Evolutionary conservation across 768 basidiomycete species (phyloP), one percentile per base, ranked within the genome.

Genomic region (Paxillus rubicundulus): DNA sequence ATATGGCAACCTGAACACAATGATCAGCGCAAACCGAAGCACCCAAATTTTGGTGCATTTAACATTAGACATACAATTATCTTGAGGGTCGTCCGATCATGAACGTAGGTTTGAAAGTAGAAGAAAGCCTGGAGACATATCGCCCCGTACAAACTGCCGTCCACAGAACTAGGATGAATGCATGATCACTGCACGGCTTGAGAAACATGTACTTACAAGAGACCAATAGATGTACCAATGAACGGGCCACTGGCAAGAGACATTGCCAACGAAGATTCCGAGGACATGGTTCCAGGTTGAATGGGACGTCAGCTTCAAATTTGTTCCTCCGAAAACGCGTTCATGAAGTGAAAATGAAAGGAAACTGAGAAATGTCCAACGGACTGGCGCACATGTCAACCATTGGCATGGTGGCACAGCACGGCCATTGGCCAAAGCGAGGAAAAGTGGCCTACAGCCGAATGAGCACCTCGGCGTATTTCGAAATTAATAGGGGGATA

Each of bases 201-300:
- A 32, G 5, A 1, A 30, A 33, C 7, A 18, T 17, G 32, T 34
- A 57, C 63, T 61, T 53, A 55, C 67, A 49, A 14, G 18, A 63
- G 24, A 30, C 61, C 59, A 12, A 69, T 33, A 14, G 65, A 64
- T 0, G 63, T 60, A 32, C 67, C 67, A 12, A 69, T 30, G 39
- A 68, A 63, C 1, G 65, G 67, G 0, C 67, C 67, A 53, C 67
- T 54, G 3, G 33, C 50, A n/a, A 66, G 57, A 2, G 60, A 42
- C 18, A 55, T 43, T 5, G 43, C 62, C 12, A 36, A 9, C 9
- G 37, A 4, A 27, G 62, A 46, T 59, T 61, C 64, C 30, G 24
- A 5, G n/a, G 27, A 30, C 5, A 37, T 28, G 14, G 7, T 45
- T 39, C 21, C 21, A 5, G 9, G 10, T 20, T 46, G 30, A 16